These are phyloP conservation scores for Musa schizocarpa DNA, from an alignment of 176 grass and related monocot genomes.

Conservation along the genomic window DNA sequence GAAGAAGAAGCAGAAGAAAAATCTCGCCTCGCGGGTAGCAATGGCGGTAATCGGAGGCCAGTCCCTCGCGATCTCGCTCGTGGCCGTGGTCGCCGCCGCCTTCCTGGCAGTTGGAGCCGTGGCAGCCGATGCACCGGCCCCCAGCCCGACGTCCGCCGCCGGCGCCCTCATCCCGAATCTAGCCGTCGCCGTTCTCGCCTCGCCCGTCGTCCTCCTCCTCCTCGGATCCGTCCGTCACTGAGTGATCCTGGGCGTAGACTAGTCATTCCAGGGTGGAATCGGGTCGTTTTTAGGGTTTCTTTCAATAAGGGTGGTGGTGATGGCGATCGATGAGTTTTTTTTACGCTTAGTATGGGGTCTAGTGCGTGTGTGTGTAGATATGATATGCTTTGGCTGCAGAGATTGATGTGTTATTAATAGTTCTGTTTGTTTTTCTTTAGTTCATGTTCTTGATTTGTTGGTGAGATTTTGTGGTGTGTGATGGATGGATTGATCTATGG, in stretches of 20 bases:
- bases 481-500: too few relatives aligned
- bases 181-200: conserved; percentile 39
- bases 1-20: too few relatives aligned
- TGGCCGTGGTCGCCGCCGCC: conserved; percentile 26
- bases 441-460: not conserved
- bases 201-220: conserved; percentile 54
- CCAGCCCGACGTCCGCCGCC: conserved; percentile 53
- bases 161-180: conserved; percentile 27
- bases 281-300: not conserved
- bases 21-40: not conserved
- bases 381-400: not conserved
- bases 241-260: conserved; percentile 4
- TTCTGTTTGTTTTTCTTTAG: not conserved
- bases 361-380: not conserved
- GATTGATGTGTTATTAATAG: not conserved
- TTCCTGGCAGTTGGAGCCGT: conserved; percentile 28
- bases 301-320: not conserved
- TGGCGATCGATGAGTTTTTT: not conserved
- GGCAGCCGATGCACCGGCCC: conserved; percentile 60
- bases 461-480: not conserved
- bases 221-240: conserved; percentile 39
- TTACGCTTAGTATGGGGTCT: not conserved
- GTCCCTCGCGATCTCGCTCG: not conserved
- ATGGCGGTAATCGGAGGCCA: conserved; percentile 6
- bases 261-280: conserved; percentile 1